phyloP scores from a whole-genome alignment of 768 basidiomycete species.

The Amyloporia xantha region DNA sequence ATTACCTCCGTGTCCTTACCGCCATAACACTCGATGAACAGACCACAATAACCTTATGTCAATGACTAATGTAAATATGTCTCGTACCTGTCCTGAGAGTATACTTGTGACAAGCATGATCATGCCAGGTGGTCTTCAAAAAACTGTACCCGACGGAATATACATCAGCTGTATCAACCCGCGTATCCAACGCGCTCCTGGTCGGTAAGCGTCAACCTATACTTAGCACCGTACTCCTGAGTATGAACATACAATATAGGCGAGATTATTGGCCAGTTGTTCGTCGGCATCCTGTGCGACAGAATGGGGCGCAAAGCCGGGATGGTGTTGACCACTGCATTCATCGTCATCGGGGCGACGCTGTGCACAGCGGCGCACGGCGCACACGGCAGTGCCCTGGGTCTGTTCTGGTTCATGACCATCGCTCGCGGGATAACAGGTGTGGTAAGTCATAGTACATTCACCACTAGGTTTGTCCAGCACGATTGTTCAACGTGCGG shows the following conservation, averaged over 20 bases:
- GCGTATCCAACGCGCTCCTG: conserved; percentile 64
- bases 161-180: conserved; percentile 54
- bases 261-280: conserved; percentile 53
- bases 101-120: not conserved
- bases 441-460: conserved; percentile 38
- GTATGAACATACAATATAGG: conserved; percentile 30
- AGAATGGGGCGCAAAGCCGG: conserved; percentile 71
- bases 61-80: conserved; percentile 47
- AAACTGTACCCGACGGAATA: conserved; percentile 55
- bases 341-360: conserved; percentile 65
- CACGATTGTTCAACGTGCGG: not conserved
- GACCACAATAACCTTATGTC: conserved; percentile 72
- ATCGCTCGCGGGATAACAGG: conserved; percentile 67
- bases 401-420: conserved; percentile 72
- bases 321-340: conserved; percentile 56
- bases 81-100: not conserved
- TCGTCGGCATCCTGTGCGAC: conserved; percentile 68
- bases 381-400: conserved; percentile 43
- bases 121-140: conserved; percentile 55
- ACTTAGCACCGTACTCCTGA: not conserved
- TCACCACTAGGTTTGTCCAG: not conserved
- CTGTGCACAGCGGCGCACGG: conserved; percentile 66
- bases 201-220: conserved; percentile 39
- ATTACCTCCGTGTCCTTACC: too few species aligned
- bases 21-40: too few species aligned